Base-by-base conservation (phyloP, 2,329 filamentous ascomycete species). In the Rutstroemia sydowiana region DNA sequence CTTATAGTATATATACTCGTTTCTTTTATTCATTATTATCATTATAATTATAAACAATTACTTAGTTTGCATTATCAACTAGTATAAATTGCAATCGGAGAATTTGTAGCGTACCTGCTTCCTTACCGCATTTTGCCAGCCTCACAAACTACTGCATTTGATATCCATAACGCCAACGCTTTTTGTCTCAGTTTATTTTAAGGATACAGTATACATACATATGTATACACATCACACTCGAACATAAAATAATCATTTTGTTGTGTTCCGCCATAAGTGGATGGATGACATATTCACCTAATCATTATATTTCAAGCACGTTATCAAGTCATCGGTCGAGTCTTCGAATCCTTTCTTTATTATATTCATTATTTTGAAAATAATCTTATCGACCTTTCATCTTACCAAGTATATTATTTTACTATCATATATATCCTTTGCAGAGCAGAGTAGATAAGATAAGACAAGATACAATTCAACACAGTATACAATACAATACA, bases 51-150 rank as follows among this genome's bases (percentile, higher is more conserved):
- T 37, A 14, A 16, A 14, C 34, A 37, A 8, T 18, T 16, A 16
- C 34, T 16, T n/a, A 37, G n/a, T n/a, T n/a, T n/a, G n/a, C n/a
- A n/a, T n/a, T n/a, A n/a, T n/a, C n/a, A n/a, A n/a, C n/a, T n/a
- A n/a, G n/a, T n/a, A n/a, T n/a, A n/a, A n/a, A 7, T 32, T 32
- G 7, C 13, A 32, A 20, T 41, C 18, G 37, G 18, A 41, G 9
- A 21, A 20, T 41, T 41, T 21, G n/a, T n/a, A n/a, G n/a, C 9
- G 37, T 41, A 23, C 26, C 26, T 48, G 26, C 36, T 41, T 41
- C 46, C 41, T 48, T 48, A 48, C 46, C 46, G 46, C 46, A 32
- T 48, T 48, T 48, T 48, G 16, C 34, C 34, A 37, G 18, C 34
- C 34, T 37, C 34, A 18, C 34, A 14, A 37, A 37, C 45, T 23